Conservation (phyloP, 208 protist genomes). For the Wallacemonas sp. region DNA sequence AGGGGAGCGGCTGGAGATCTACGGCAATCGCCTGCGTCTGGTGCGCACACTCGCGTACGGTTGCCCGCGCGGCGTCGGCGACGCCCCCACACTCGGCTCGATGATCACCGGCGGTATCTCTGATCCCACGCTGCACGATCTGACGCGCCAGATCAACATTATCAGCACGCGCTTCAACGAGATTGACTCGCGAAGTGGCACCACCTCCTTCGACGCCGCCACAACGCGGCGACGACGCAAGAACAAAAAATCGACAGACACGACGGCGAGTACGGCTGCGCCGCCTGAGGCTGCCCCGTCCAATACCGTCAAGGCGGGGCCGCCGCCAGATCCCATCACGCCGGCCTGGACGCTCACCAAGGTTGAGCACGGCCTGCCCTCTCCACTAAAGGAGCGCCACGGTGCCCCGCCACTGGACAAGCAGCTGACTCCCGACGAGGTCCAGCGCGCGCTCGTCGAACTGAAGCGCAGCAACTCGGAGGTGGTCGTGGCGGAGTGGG, state of each 20-base stretch:
- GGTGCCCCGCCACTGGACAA: background rate
- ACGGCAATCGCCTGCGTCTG: conserved; percentile 46
- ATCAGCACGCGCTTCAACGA: conserved; percentile 31
- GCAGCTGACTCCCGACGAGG: conserved; percentile 5
- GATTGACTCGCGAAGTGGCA: conserved; percentile 16
- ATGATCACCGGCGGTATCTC: conserved; percentile 15
- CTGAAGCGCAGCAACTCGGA: conserved; percentile 36
- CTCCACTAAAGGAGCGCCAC: background rate
- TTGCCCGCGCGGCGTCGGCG: conserved; percentile 35
- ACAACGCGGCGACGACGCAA: background rate
- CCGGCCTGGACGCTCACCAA: background rate
- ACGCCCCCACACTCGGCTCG: conserved; percentile 14
- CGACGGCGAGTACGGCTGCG: too few species aligned
- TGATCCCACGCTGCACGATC: conserved; percentile 6
- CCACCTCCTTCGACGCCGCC: conserved; percentile 9
- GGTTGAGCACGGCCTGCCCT: background rate
- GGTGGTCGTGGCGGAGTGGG: conserved; percentile 52
- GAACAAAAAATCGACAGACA: background rate
- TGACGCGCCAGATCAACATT: conserved; percentile 22
- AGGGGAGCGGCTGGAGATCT: conserved; percentile 70
- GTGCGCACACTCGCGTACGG: conserved; percentile 47
- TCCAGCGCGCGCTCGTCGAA: conserved; percentile 22
- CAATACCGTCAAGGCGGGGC: too few species aligned
- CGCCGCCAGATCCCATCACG: too few species aligned
- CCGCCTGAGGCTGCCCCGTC: too few species aligned